Evolutionary conservation across 345 rosid species (phyloP), one percentile per base, ranked within the genome.

Genomic region (Lepidium africanum): DNA sequence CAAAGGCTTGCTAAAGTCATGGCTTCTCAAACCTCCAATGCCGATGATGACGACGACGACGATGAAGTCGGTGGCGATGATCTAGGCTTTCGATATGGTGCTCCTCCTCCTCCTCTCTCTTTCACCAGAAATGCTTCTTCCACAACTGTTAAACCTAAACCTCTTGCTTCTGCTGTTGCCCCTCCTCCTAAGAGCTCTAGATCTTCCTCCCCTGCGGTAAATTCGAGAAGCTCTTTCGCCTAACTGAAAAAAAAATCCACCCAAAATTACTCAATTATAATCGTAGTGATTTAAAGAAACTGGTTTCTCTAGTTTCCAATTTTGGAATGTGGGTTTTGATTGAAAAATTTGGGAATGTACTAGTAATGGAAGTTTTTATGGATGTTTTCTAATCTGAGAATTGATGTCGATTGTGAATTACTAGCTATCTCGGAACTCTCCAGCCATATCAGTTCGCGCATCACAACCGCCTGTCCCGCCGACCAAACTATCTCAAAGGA

Each of bases 1-100:
- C 96, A 85, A 78, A 85, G 99, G 17, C 92, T 95, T 10, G 99
- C 99, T 72, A 96, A 87, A 73, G 99, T 95, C 70, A 95, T 95
- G 99, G 99, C 97, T 63, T 95, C 99, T 37, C 97, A 91, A 77
- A 85, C 97, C 7, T 78, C 90, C 30, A 91, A 84, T 33, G 96
- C 85, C 12, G 96, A 86, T 36, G 97, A 90, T 4, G 89, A 77
- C 5, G 83, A 75, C 1, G 81, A 81, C 14, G 86, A 77, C 5
- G 87, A 50, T 36, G 63, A 21, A 8, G 43, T 72, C 71, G 77
- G 77, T 42, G 68, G 57, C 38, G 94, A 82, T 61, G 96, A 89
- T 65, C 86, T 87, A 69, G 92, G 84, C 38, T 91, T 91, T 79
- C 87, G 95, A 11, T 94, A 88, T 73, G 85, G 87, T 47, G 96